phyloP scores from a whole-genome alignment of 805 yeast genomes.

The Candida ovalis region DNA sequence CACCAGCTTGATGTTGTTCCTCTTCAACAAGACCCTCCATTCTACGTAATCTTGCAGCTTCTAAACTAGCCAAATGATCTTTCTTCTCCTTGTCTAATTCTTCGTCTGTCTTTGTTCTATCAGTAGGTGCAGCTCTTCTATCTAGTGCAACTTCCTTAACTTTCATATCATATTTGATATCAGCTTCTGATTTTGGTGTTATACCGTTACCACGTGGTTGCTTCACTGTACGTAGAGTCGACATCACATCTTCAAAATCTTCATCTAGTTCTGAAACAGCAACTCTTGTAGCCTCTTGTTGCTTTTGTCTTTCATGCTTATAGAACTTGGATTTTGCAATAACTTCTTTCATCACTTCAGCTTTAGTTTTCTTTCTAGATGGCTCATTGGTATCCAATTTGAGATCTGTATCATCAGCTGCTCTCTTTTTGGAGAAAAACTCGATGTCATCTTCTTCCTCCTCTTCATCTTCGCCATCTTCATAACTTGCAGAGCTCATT shows the following conservation, averaged over 20 bases:
- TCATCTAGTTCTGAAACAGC: conserved; percentile 68
- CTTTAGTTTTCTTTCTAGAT: conserved; percentile 67
- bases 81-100: conserved; percentile 59
- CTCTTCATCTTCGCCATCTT: conserved; percentile 41
- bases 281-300: conserved; percentile 56
- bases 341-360: conserved; percentile 82
- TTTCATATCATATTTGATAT: conserved; percentile 56
- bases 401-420: conserved; percentile 21
- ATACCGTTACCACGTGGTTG: conserved; percentile 21
- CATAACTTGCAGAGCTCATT: conserved; percentile 17
- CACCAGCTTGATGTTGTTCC: conserved; percentile 45
- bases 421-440: conserved; percentile 33
- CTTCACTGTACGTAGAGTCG: conserved; percentile 27
- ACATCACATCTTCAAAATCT: conserved; percentile 66
- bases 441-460: conserved; percentile 33
- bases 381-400: conserved; percentile 33
- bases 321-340: conserved; percentile 78
- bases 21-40: conserved; percentile 57
- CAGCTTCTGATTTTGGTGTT: conserved; percentile 39
- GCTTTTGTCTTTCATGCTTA: conserved; percentile 69
- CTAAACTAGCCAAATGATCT: conserved; percentile 58
- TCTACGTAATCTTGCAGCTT: conserved; percentile 64
- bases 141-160: conserved; percentile 67
- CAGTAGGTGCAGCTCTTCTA: conserved; percentile 76
- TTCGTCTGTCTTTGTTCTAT: conserved; percentile 74